Evolutionary conservation across 352 stramenopile genomes (phyloP).

Genomic region (Hyphochytrium catenoides): DNA sequence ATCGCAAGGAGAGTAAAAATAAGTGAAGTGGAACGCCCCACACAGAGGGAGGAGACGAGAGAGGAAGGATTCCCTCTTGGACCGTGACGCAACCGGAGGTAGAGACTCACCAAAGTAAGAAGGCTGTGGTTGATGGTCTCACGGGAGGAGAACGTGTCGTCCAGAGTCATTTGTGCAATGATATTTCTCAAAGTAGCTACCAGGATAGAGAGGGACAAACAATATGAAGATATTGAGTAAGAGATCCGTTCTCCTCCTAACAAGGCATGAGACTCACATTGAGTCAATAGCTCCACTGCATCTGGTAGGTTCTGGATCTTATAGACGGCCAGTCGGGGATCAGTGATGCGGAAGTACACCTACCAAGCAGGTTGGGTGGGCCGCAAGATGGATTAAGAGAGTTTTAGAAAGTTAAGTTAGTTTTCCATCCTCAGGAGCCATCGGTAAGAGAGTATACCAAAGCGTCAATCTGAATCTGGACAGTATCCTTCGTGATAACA

Average conservation of each 20-base stretch:
- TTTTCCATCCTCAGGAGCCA: too few species aligned
- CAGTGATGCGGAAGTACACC: conserved; percentile 16
- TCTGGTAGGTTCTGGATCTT: conserved; percentile 16
- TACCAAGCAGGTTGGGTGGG: too few species aligned
- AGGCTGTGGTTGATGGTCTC: conserved; percentile 14
- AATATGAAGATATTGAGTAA: conserved; percentile 2
- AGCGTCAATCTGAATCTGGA: conserved; percentile 16
- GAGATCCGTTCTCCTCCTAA: too few species aligned
- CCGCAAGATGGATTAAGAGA: too few species aligned
- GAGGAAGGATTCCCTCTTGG: too few species aligned
- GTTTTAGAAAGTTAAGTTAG: too few species aligned
- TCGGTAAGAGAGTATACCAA: too few species aligned
- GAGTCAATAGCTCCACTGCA: conserved; percentile 14
- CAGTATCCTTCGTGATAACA: conserved; percentile 19
- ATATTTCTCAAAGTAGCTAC: conserved; percentile 16
- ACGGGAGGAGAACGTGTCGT: conserved; percentile 17
- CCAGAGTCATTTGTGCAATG: conserved; percentile 16
- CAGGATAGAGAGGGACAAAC: background rate
- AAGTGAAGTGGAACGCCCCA: too few species aligned
- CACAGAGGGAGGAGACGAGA: too few species aligned
- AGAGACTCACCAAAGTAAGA: conserved; percentile 3
- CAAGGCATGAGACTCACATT: conserved; percentile 7
- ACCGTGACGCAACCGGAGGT: background rate
- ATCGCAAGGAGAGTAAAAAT: too few species aligned
- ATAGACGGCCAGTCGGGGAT: conserved; percentile 14